phyloP scores from a whole-genome alignment of 495 filamentous ascomycete genomes.

The Entonaema liquescens region DNA sequence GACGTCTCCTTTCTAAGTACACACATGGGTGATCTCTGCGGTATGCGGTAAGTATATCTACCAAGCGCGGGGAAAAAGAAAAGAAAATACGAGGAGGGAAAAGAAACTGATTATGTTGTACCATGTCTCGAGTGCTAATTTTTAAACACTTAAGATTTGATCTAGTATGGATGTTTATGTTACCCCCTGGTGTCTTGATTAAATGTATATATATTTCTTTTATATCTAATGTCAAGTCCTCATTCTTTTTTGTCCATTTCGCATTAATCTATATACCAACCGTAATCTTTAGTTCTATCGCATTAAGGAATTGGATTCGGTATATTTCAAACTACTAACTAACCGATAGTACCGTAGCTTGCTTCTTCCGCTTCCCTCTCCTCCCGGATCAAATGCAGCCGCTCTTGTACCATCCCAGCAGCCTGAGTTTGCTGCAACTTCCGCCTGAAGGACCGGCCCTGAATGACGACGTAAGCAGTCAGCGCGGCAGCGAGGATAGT shows the following conservation, averaged over 20 bases:
- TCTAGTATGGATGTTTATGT: background rate
- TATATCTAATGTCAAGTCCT: background rate
- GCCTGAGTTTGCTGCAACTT: conserved; percentile 15
- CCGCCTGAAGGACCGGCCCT: conserved; percentile 25
- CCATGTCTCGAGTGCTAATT: background rate
- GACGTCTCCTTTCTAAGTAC: background rate
- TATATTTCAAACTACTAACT: background rate
- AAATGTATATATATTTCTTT: conserved; percentile 1
- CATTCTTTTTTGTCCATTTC: background rate
- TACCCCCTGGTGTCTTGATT: background rate
- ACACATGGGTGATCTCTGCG: background rate
- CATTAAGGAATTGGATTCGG: background rate
- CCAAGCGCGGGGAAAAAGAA: background rate
- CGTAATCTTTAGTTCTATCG: background rate
- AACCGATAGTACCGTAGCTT: conserved; percentile 14
- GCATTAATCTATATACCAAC: background rate
- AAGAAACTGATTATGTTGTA: background rate
- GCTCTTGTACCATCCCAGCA: conserved; percentile 21
- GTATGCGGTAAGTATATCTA: background rate
- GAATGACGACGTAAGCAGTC: conserved; percentile 32
- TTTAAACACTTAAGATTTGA: background rate
- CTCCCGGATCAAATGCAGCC: conserved; percentile 33
- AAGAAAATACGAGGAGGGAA: background rate
- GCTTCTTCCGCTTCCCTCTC: conserved; percentile 31
- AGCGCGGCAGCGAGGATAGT: conserved; percentile 34